Base-by-base conservation (phyloP, 176 grass and related monocot species). In the Avena insularis region DNA sequence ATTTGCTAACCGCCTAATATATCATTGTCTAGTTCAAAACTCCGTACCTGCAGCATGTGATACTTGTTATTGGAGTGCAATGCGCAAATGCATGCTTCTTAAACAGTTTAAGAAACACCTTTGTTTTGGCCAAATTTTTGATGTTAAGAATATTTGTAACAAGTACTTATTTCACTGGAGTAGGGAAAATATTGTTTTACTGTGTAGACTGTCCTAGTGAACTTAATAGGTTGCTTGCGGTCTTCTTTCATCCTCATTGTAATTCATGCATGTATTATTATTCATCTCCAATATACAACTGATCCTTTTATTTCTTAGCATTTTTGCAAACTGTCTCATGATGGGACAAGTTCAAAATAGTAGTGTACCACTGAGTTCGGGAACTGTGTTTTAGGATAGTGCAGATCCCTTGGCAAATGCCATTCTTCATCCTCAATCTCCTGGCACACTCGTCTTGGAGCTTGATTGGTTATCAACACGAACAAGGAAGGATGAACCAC, bases 321-420 rank as follows among this genome's bases (percentile, higher is more conserved):
- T 55, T 25, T 71, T 67, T 71, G 53, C 86, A 49, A 77, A 91
- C 21, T 81, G 9, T 82, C 23, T 81, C 65, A 75, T 83, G 38
- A 62, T 83, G 51, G 21, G 21, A 61, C 48, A 50, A 84, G 17
- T 84, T 83, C 43, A 89, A 71, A 71, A 70, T 85, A 55, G 81
- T 87, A 77, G 74, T 19, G 49, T 56, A 31, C 27, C 75, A 87
- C 84, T 92, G 81, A 87, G 35, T 87, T 71, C 70, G 72, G 38
- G 77, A 85, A 85, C 19, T 86, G 82, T 88, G 82, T 89, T 89
- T 88, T 90, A 98, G 97, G 97, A 98, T 93, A 96, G 92, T 71
- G 86, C 97, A 85, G 97, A 98, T 88, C 97, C 94, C 60, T 88
- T 99, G 90, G 97, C 97, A 68, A 96, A 99, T 90, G 90, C 97